A percentile compares a stretch with the other conserved stretches of the same genome.
These are phyloP conservation scores for Rosa hybrid DNA, from an alignment of 331 rosid species.

Conservation along the genomic window DNA sequence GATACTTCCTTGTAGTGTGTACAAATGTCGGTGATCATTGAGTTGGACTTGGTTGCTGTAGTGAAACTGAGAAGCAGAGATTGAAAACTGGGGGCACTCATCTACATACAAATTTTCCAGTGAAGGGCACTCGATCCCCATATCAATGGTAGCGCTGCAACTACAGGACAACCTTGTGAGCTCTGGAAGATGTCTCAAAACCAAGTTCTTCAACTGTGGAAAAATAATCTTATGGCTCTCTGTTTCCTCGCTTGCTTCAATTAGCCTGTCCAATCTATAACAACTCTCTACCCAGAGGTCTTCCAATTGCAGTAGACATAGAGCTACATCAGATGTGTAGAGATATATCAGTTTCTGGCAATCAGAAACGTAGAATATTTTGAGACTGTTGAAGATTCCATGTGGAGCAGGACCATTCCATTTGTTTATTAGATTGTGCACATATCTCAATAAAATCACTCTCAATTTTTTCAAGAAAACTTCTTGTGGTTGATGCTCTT, in stretches of 20 bases:
- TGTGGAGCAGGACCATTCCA: background rate
- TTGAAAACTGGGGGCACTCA: background rate
- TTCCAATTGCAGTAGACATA: background rate
- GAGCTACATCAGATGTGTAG: background rate
- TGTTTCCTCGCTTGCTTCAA: background rate
- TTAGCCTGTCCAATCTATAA: background rate
- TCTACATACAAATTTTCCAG: background rate
- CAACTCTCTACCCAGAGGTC: slow-evolving; percentile 1
- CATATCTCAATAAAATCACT: background rate
- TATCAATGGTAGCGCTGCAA: background rate
- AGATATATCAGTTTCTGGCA: background rate
- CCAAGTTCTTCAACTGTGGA: slow-evolving; percentile 7
- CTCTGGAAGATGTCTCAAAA: background rate
- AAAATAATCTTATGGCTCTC: background rate
- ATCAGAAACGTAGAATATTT: background rate
- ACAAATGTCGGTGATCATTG: background rate
- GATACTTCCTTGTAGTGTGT: background rate
- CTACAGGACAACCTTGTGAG: background rate
- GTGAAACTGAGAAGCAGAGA: slow-evolving; percentile 6
- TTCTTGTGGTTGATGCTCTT: background rate
- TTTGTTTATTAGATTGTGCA: background rate
- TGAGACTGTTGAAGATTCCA: slow-evolving; percentile 10
- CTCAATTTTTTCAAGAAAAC: background rate
- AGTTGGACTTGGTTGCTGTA: slow-evolving; percentile 13
- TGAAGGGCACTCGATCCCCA: slow-evolving; percentile 16